Evolutionary conservation across 371 early-diverging fungal genomes (phyloP).

Genomic region (Saksenaea oblongispora): DNA sequence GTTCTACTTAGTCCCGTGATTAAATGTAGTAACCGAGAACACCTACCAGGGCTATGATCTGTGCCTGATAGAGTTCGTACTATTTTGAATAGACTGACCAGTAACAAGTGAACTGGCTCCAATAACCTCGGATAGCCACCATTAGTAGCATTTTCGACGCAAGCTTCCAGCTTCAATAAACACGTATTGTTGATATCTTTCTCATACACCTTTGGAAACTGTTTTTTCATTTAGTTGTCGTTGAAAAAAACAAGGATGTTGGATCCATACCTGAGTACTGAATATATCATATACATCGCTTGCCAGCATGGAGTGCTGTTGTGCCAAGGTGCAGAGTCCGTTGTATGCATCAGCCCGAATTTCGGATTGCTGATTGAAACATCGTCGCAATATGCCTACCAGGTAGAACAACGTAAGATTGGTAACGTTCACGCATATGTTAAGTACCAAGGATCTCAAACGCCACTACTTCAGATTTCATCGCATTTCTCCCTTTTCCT

Average conservation of each 20-base stretch:
- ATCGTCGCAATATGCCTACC: slow-evolving; percentile 57
- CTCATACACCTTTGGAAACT: slow-evolving; percentile 40
- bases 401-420: not conserved
- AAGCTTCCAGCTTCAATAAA: slow-evolving; percentile 48
- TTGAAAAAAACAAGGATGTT: not conserved
- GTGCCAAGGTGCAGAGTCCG: slow-evolving; percentile 47
- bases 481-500: slow-evolving; percentile 1
- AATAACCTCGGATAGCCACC: slow-evolving; percentile 32
- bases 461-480: slow-evolving; percentile 22
- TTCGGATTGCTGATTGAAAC: slow-evolving; percentile 60
- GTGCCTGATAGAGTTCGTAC: slow-evolving; percentile 11
- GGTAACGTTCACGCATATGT: not conserved
- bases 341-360: slow-evolving; percentile 52
- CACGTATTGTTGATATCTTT: slow-evolving; percentile 25
- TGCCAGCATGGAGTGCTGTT: slow-evolving; percentile 29
- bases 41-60: slow-evolving; percentile 5
- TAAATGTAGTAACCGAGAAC: not conserved
- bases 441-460: slow-evolving; percentile 60
- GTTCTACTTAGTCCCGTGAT: not conserved
- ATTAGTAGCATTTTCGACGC: slow-evolving; percentile 45
- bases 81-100: slow-evolving; percentile 31
- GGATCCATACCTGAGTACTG: slow-evolving; percentile 45
- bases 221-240: not conserved
- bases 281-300: slow-evolving; percentile 56
- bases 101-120: slow-evolving; percentile 46